phyloP scores from a whole-genome alignment of 2,329 filamentous ascomycete genomes.

The Penicillium sp. region DNA sequence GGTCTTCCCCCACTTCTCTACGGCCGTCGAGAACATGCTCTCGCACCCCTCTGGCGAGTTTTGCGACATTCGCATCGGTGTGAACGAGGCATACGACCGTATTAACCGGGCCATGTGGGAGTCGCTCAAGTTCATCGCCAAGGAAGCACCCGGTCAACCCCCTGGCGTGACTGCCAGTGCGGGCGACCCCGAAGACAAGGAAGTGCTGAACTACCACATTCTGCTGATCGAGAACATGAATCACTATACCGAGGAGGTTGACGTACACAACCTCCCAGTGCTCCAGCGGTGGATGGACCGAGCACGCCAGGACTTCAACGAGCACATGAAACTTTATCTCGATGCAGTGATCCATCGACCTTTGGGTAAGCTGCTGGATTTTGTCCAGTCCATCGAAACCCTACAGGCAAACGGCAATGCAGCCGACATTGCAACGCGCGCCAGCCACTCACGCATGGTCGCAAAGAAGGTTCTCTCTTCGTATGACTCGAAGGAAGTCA shows the following conservation, averaged over 20 bases:
- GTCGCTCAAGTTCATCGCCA: conserved; percentile 90
- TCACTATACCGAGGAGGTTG: conserved; percentile 90
- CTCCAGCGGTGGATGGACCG: conserved; percentile 79
- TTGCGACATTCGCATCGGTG: conserved; percentile 68
- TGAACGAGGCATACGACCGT: conserved; percentile 84
- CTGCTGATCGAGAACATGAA: conserved; percentile 99
- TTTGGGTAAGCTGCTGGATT: conserved; percentile 85
- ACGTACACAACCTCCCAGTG: conserved; percentile 69
- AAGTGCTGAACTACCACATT: conserved; percentile 95
- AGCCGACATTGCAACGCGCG: conserved; percentile 68
- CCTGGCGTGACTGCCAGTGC: conserved; percentile 47
- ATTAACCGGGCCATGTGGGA: conserved; percentile 97
- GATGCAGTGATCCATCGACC: conserved; percentile 84
- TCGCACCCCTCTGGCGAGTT: conserved; percentile 53
- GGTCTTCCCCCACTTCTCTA: conserved; percentile 84
- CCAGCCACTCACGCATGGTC: conserved; percentile 75
- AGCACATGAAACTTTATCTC: conserved; percentile 86
- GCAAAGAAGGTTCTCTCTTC: conserved; percentile 82
- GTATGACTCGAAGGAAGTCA: conserved; percentile 80
- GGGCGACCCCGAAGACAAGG: conserved; percentile 83
- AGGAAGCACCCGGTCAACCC: conserved; percentile 62
- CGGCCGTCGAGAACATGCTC: conserved; percentile 81
- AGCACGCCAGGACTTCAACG: conserved; percentile 73
- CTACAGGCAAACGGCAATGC: conserved; percentile 57
- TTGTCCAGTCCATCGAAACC: conserved; percentile 83